Conservation (phyloP, 106 monocot genomes). For the Acorus calamus region DNA sequence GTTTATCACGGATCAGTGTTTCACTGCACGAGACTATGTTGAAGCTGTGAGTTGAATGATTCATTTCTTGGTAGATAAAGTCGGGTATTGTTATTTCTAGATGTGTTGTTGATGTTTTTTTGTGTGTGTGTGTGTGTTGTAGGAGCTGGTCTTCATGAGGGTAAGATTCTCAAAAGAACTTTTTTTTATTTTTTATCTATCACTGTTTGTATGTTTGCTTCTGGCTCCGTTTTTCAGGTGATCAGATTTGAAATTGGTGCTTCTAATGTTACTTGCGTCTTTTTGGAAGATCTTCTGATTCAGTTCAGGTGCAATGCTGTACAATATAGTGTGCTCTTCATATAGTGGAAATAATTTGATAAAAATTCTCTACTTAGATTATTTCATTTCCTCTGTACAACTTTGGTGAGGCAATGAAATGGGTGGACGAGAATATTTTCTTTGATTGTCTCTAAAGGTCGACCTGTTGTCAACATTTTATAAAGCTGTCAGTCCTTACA, state of each 20-base stretch:
- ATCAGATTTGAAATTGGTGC: constrained; percentile 68
- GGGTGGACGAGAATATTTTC: too few relatives aligned
- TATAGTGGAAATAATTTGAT: too few relatives aligned
- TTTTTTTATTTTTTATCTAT: too few relatives aligned
- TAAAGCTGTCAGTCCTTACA: too few relatives aligned
- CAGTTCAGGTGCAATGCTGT: constrained; percentile 52
- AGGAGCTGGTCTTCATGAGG: constrained; percentile 88
- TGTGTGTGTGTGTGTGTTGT: constrained; percentile 15
- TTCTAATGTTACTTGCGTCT: constrained; percentile 46
- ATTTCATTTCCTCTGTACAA: too few relatives aligned
- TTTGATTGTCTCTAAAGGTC: too few relatives aligned
- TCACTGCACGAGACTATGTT: constrained; percentile 64
- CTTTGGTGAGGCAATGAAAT: too few relatives aligned
- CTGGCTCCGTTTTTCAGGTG: constrained; percentile 30
- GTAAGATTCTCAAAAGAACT: constrained; percentile 12
- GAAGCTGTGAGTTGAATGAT: constrained; percentile 42
- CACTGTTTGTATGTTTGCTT: neutral
- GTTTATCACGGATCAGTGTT: constrained; percentile 69
- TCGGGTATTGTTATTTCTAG: neutral
- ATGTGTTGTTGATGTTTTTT: neutral
- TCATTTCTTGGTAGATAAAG: neutral
- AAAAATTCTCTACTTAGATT: too few relatives aligned
- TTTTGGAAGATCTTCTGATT: constrained; percentile 68
- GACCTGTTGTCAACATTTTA: too few relatives aligned
- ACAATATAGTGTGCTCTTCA: too few relatives aligned